phyloP scores from a whole-genome alignment of 73 alveolate genomes.

The Symbiodinium natans region DNA sequence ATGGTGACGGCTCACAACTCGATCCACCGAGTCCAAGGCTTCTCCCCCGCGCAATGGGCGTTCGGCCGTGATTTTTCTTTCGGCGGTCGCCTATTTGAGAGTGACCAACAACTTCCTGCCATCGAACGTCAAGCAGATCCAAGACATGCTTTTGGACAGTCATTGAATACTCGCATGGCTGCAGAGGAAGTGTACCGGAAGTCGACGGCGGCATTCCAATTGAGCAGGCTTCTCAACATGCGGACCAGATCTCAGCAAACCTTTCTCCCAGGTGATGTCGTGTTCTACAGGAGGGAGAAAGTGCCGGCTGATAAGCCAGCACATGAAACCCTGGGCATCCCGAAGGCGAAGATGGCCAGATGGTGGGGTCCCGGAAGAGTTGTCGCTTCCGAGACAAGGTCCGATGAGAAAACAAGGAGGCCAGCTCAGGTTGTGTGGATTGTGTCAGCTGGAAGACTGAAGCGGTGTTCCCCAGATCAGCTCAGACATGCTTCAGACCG shows the following conservation, averaged over 20 bases:
- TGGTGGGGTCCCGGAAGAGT: constrained; percentile 36
- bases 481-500: constrained; percentile 4
- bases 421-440: constrained; percentile 16
- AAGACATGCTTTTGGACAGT: not conserved
- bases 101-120: not conserved
- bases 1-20: not conserved
- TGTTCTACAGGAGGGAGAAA: not conserved
- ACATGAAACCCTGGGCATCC: not conserved
- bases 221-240: not conserved
- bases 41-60: not conserved
- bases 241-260: not conserved
- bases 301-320: not conserved
- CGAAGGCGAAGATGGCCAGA: not conserved
- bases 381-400: not conserved
- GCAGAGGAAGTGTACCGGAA: constrained; percentile 8
- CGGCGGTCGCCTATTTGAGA: not conserved
- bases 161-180: not conserved
- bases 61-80: not conserved
- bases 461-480: constrained; percentile 36
- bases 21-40: not conserved
- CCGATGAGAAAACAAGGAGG: not conserved
- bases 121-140: not conserved
- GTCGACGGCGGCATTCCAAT: not conserved
- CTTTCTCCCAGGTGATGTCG: constrained; percentile 10
- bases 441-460: not conserved